Evolutionary conservation across 2,329 filamentous ascomycete species (phyloP).

Genomic region (Fusarium ambrosium): DNA sequence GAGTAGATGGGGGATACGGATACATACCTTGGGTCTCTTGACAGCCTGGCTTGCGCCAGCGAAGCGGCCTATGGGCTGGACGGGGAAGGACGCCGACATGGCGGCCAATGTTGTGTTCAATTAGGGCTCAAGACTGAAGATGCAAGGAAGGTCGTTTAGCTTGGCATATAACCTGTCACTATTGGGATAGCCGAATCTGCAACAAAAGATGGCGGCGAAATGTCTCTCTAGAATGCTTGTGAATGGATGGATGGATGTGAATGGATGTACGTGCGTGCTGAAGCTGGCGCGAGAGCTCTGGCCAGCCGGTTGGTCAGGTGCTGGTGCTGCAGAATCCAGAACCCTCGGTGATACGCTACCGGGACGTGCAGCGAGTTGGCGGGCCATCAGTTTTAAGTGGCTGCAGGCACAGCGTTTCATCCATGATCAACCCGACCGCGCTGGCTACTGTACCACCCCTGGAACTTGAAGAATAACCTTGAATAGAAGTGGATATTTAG

Average conservation of each 20-base stretch:
- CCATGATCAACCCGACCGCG: neutral
- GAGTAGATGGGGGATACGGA: neutral
- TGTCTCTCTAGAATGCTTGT: neutral
- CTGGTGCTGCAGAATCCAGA: neutral
- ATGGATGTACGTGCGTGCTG: neutral
- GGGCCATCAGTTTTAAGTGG: constrained; percentile 1
- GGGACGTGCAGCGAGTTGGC: constrained; percentile 1
- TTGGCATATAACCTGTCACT: neutral
- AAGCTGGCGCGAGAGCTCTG: neutral
- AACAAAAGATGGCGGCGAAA: neutral
- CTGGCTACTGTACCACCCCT: neutral
- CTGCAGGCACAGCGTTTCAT: neutral
- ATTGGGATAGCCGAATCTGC: neutral
- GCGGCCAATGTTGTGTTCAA: neutral
- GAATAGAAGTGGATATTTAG: neutral
- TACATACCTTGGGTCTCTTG: constrained; percentile 77
- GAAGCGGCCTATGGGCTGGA: constrained; percentile 80
- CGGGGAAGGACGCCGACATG: constrained; percentile 65
- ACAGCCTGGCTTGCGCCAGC: constrained; percentile 76
- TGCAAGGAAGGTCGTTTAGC: neutral
- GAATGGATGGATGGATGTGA: neutral
- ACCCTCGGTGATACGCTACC: neutral
- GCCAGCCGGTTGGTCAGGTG: constrained; percentile 6
- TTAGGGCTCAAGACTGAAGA: neutral
- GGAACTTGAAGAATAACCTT: neutral